Evolutionary conservation across 2,329 filamentous ascomycete species (phyloP), one percentile per base, ranked within the genome.

Genomic region (Camillea tinctor): DNA sequence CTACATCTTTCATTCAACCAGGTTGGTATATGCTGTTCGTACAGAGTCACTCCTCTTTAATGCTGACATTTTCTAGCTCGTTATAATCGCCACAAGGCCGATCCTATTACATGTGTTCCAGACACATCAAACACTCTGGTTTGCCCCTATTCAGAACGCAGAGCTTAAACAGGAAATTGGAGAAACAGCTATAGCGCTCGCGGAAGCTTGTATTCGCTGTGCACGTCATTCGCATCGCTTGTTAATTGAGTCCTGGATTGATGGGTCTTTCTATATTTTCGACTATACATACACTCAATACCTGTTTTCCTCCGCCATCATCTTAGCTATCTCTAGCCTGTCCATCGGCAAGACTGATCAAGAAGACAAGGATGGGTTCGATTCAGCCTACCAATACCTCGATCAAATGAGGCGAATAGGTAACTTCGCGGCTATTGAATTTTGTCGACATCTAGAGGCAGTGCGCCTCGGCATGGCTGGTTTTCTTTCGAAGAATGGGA

Each of bases 231-330:
- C 79, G 0, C 75, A 74, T 51, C 72, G 73, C 0, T 68, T 81
- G 0, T 68, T 82, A 0, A 77, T 74, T 2, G 73, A 79, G 5
- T 74, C 73, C 13, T 82, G 80, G 80, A 75, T 80, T 1, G 74
- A 79, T 30, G 80, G 80, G 0, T 76, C 78, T 0, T 80, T 81
- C 57, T 70, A 75, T 0, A 80, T 75, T 0, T 80, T 81, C 52
- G 80, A 81, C 60, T 81, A 80, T 66, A 78, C 78, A 52, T 74
- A 77, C 65, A 76, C 76, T 0, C 78, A 80, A 52, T 81, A 80
- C 49, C 74, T 82, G 23, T 82, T 82, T 66, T 78, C 79, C 0
- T 74, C 78, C 0, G 73, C 77, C 1, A 79, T 75, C 0, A 73
- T 81, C 4, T 73, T 82, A 1, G 78, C 77, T 0, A 71, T 80